A percentile compares a stretch with the other conserved stretches of the same genome.
phyloP scores from a whole-genome alignment of 164 flowering plant genomes.

The Buxus sempervirens region DNA sequence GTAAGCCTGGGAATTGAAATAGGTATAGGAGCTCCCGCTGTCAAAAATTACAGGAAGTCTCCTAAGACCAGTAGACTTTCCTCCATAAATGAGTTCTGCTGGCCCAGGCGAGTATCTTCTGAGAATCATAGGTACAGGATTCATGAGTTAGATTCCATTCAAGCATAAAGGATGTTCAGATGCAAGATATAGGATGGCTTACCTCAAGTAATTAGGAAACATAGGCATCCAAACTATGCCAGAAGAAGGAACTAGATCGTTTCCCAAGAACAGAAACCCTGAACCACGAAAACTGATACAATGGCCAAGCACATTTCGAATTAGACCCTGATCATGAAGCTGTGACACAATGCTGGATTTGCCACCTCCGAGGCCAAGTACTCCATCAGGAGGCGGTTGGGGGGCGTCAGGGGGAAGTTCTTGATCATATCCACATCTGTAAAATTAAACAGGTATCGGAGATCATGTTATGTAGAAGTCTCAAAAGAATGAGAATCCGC shows the following conservation, averaged over 20 bases:
- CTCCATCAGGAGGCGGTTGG: slow-evolving; percentile 65
- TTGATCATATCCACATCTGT: slow-evolving; percentile 94
- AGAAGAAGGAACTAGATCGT: slow-evolving; percentile 57
- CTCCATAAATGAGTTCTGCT: slow-evolving; percentile 59
- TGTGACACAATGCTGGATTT: slow-evolving; percentile 69
- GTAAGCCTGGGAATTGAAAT: slow-evolving; percentile 62
- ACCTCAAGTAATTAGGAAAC: slow-evolving; percentile 44
- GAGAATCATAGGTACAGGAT: slow-evolving; percentile 11
- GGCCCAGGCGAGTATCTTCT: slow-evolving; percentile 73
- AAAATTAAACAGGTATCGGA: background rate
- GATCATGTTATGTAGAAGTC: background rate
- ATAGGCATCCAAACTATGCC: slow-evolving; percentile 69
- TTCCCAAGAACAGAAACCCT: slow-evolving; percentile 84
- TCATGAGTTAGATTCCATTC: background rate
- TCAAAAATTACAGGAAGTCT: slow-evolving; percentile 62
- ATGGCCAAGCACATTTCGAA: slow-evolving; percentile 74
- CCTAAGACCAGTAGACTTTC: slow-evolving; percentile 40
- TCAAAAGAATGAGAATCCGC: too few relatives aligned
- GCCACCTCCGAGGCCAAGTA: slow-evolving; percentile 86
- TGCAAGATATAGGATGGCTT: slow-evolving; percentile 1
- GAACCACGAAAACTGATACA: slow-evolving; percentile 68
- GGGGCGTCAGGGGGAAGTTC: slow-evolving; percentile 34
- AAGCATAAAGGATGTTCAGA: background rate
- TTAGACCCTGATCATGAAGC: slow-evolving; percentile 54
- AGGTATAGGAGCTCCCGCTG: slow-evolving; percentile 91